Evolutionary conservation across 345 rosid species (phyloP), one percentile per base, ranked within the genome.

Genomic region (Eucalyptus marginata): DNA sequence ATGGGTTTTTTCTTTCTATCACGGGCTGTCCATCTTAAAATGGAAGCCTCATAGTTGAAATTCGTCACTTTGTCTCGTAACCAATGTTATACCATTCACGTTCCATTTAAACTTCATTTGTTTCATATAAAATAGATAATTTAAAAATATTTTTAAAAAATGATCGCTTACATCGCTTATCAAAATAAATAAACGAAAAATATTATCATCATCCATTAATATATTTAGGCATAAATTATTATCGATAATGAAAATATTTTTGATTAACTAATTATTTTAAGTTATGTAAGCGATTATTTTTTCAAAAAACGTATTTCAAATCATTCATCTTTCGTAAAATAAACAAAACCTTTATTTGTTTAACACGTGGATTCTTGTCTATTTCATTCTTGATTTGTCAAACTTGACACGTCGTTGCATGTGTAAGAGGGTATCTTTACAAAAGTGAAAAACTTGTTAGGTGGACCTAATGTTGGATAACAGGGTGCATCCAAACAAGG

Each of bases 131-230:
- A 22, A 8, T 3, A 8, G 1, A 18, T 54, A 0, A 54, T 54
- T 22, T 22, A 54, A 54, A 54, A 54, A 7, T 54, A 8, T 54
- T 8, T 54, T 22, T 3, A 0, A 54, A 54, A 22, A 54, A 54
- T 3, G 8, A 22, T 20, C 5, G 1, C 59, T 54, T 54, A 7
- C 25, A 3, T 54, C 0, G 10, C 27, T 18, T 22, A 22, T 0
- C 4, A 54, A 54, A 20, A 20, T 54, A 22, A 20, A 54, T 54
- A 8, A 22, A 0, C 2, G 0, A 54, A 22, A 8, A 54, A 54
- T 4, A 54, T 54, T 22, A 20, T 54, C 27, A 54, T 22, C 5
- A 0, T 4, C 4, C 11, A 54, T 18, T 54, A 18, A 51, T 16
- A 51, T 51, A 51, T 51, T 51, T 3, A 6, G 0, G 1, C 1